Percentiles rank a stretch among this genome's conserved stretches.
phyloP scores from a whole-genome alignment of 495 filamentous ascomycete species.

The Aspergillus panamensis region DNA sequence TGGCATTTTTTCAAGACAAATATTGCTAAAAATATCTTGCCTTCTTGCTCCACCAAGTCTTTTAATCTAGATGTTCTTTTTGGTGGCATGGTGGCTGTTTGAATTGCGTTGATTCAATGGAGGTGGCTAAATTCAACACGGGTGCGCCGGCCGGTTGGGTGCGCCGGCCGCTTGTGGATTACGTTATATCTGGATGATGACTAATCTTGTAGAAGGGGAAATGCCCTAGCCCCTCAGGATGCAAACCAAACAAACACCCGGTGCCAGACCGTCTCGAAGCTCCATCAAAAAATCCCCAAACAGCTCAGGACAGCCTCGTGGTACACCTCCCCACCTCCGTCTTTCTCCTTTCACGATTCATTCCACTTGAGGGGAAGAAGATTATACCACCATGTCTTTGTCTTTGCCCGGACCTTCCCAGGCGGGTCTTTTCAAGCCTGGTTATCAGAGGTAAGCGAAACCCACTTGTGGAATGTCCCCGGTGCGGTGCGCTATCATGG shows the following conservation, averaged over 20 bases:
- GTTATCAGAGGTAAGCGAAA: slow-evolving; percentile 82
- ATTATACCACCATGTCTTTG: slow-evolving; percentile 72
- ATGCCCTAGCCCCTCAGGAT: slow-evolving; percentile 34
- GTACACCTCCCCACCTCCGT: slow-evolving; percentile 20
- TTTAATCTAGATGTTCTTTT: background rate
- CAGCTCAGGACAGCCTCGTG: slow-evolving; percentile 30
- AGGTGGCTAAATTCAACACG: background rate
- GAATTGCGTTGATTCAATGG: background rate
- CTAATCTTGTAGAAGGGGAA: slow-evolving; percentile 8
- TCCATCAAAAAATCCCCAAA: slow-evolving; percentile 46
- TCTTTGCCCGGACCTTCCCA: slow-evolving; percentile 92
- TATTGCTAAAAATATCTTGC: background rate
- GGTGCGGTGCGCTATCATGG: slow-evolving; percentile 24
- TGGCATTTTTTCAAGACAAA: background rate
- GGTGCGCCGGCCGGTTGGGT: no score
- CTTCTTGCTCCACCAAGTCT: background rate
- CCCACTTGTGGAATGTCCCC: slow-evolving; percentile 30
- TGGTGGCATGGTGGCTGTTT: background rate
- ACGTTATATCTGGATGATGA: no score
- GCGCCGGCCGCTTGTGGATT: no score
- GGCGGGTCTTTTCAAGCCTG: slow-evolving; percentile 88
- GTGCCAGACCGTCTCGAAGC: slow-evolving; percentile 35
- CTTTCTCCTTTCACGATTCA: slow-evolving; percentile 24
- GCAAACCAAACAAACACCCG: slow-evolving; percentile 46
- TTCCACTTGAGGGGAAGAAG: slow-evolving; percentile 25